Evolutionary conservation across 495 filamentous ascomycete genomes (phyloP).

Genomic region (Xylaria longipes): DNA sequence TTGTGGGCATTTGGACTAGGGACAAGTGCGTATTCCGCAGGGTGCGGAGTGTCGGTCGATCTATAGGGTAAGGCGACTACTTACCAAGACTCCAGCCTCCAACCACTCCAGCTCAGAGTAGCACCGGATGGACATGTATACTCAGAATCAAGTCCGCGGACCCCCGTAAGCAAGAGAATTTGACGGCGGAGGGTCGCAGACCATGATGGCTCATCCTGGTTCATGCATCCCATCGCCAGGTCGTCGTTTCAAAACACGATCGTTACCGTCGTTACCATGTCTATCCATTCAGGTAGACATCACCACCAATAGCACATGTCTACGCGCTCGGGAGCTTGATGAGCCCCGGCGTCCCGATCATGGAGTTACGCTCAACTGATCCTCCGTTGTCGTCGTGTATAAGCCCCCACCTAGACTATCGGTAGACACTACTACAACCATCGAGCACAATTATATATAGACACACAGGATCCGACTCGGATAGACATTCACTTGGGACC

Average conservation of each 20-base stretch:
- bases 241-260: not conserved
- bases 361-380: not conserved
- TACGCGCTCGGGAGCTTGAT: not conserved
- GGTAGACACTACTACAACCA: not conserved
- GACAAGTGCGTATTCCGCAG: conserved; percentile 17
- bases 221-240: conserved; percentile 1
- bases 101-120: conserved; percentile 2
- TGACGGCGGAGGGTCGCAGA: not conserved
- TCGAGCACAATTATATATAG: conserved; percentile 4
- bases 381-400: not conserved
- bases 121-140: not conserved
- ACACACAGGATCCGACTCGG: not conserved
- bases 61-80: not conserved
- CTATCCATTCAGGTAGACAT: not conserved
- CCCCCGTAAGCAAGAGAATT: not conserved
- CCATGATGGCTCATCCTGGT: not conserved
- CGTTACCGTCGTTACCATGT: not conserved
- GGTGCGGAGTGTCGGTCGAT: conserved; percentile 13
- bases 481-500: not conserved
- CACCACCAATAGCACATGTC: not conserved
- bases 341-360: not conserved
- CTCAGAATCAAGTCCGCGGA: conserved; percentile 9
- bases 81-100: conserved; percentile 1
- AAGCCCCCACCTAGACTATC: conserved; percentile 2
- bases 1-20: not conserved